Evolutionary conservation across 306 rosid genomes (phyloP), one percentile per base, ranked within the genome.

Genomic region (Rosa persica): DNA sequence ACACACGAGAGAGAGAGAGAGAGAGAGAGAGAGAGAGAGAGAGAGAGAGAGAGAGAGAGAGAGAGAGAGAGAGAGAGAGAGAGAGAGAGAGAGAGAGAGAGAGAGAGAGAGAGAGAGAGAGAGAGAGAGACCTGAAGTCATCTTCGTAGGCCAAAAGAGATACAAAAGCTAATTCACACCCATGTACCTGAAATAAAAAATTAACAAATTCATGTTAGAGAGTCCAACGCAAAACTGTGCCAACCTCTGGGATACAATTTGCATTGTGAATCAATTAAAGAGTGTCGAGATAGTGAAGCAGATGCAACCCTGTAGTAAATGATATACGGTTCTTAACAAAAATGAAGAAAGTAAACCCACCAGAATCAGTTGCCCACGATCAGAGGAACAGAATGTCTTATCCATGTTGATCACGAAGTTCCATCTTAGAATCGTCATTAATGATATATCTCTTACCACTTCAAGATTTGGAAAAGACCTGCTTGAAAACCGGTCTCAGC

Each of bases 401-500:
- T 89, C 88, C 96, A 88, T 90, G 79, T 86, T 74, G 57, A 83
- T 72, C 84, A 86, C 84, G 81, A 85, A 81, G 92, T 81, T 89
- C 98, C 98, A 94, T 82, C 97, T 87, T 52, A 94, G 83, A 74
- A 89, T 74, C 43, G 93, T 82, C 85, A 55, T 72, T 78, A 94
- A 80, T 68, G 96, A 88, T 69, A 78, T 87, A 51, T 90, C 94
- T 83, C 85, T 87, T 75, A 89, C 75, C 74, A 87, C 92, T 83
- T 90, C 92, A 74, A 94, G 84, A 87, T 86, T 87, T 80, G 90
- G 92, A 66, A 94, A 84, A 77, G 94, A 89, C 85, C 98, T 94
- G 89, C 81, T 54, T 73, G 15, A 74, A 84, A 81, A 85, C 70
- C 46, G 60, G 46, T 34, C 76, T 70, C 66, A 73, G 72, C 46